Evolutionary conservation across 495 filamentous ascomycete species (phyloP), one percentile per base, ranked within the genome.

Genomic region (Diplogelasinospora grovesii): DNA sequence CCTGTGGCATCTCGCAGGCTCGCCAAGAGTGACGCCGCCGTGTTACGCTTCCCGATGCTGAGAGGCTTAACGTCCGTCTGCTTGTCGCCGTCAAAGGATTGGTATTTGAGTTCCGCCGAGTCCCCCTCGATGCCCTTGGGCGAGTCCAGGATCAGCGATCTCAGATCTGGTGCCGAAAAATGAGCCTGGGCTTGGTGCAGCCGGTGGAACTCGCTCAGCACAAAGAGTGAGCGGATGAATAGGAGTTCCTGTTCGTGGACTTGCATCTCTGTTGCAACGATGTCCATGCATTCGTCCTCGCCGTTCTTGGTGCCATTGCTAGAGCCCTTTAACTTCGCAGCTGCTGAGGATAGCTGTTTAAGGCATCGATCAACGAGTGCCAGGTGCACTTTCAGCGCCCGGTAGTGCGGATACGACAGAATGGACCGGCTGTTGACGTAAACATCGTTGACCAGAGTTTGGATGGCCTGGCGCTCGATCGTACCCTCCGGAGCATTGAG

Each of bases 351-450:
- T 7, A 95, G 69, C 53, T 92, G 84, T 11, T 71, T 61, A 8
- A 93, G 72, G 50, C 89, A 95, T 33, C 85, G 79, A 46, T 83
- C 71, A 13, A 87, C 85, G 9, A 95, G 68, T 8, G 73, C 70
- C 41, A 90, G 69, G 59, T 95, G 89, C n/a, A 89, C 83, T 50
- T 56, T 63, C 16, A 64, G 58, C 19, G 66, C 64, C 14, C 64
- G 63, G n/a, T 66, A 57, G 14, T 64, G 63, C 7, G 65, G 54
- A 31, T 74, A 61, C 1, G 59, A 54, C 24, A 60, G 36, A 15
- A 74, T 72, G 5, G 62, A 57, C 11, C 52, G 43, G 49, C 66
- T 70, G 20, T 71, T 79, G 10, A 95, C 57, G 48, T 89, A 94
- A n/a, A 85, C 68, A 21, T 79, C 69, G 23, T 53, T 51, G 20